Evolutionary conservation across 2,329 filamentous ascomycete genomes (phyloP), one percentile per base, ranked within the genome.

Genomic region (Nemania abortiva): DNA sequence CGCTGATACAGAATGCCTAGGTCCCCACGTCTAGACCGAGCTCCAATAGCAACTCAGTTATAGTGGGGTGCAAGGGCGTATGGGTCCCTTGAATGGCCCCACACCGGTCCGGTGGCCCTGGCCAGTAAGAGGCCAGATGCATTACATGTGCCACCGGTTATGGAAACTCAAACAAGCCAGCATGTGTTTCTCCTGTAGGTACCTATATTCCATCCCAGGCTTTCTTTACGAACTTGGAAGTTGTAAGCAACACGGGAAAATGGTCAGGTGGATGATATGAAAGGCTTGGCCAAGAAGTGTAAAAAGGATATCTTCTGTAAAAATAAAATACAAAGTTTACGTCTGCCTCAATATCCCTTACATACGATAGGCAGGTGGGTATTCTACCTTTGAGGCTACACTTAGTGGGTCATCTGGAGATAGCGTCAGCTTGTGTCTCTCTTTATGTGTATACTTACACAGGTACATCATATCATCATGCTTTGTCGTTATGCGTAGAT

Each of bases 91-190:
- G 42, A n/a, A 1, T 10, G n/a, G 18, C 54, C 37, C 70, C 70
- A 74, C 70, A 57, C 69, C 74, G 72, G 74, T 39, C 73, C 72
- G 72, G 68, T 65, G 63, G 70, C 68, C 72, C 68, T 71, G 73
- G 52, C 66, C 69, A 66, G 64, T 71, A 31, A 65, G 31, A 52
- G 60, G 31, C 20, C 20, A 34, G 57, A 39, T 42, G 42, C 10
- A 15, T 37, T 69, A 39, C 15, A 20, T 54, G 54, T 47, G 53
- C 58, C 57, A 47, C 63, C 63, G 20, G 39, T 66, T 66, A 56
- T 54, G 63, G 66, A 57, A 70, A 65, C 27, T 65, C 42, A 13
- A 47, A 55, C 55, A 57, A 20, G n/a, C 24, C 29, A 22, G 5
- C 29, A 20, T 1, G 42, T 15, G 2, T 37, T 27, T 20, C 4